Conservation (phyloP, 2,329 filamentous ascomycete species). For the Chalaropsis thielavioides region DNA sequence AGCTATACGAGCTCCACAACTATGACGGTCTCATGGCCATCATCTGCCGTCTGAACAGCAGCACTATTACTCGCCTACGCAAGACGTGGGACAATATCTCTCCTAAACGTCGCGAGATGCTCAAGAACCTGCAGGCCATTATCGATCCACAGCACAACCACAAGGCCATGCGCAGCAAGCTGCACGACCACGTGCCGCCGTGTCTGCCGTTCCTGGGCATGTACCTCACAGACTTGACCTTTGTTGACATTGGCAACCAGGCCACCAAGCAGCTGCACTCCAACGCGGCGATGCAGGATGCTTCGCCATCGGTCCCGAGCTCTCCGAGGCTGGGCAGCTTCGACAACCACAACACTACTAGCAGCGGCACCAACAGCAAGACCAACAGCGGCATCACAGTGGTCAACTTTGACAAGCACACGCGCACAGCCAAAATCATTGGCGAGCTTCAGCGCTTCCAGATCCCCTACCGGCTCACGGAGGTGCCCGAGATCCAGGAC, state of each 20-base stretch:
- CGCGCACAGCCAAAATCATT: slow-evolving; percentile 87
- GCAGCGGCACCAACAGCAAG: neutral
- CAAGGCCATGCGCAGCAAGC: slow-evolving; percentile 64
- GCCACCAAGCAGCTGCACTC: slow-evolving; percentile 60
- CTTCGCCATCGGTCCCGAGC: slow-evolving; percentile 41
- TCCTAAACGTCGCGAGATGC: slow-evolving; percentile 62
- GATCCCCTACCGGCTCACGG: slow-evolving; percentile 71
- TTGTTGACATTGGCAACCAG: slow-evolving; percentile 88
- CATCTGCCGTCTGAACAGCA: slow-evolving; percentile 83
- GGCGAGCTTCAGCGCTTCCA: slow-evolving; percentile 93
- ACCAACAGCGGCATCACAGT: slow-evolving; percentile 56
- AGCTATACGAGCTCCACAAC: slow-evolving; percentile 80
- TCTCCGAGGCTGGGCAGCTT: slow-evolving; percentile 33
- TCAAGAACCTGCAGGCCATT: slow-evolving; percentile 67
- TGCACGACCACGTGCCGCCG: slow-evolving; percentile 76
- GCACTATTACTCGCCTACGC: slow-evolving; percentile 73
- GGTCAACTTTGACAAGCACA: slow-evolving; percentile 97
- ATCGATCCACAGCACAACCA: slow-evolving; percentile 88
- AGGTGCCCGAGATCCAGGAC: slow-evolving; percentile 77
- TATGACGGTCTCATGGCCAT: slow-evolving; percentile 97
- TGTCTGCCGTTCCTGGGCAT: slow-evolving; percentile 93
- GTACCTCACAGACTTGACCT: slow-evolving; percentile 90
- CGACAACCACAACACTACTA: neutral
- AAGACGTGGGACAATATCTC: slow-evolving; percentile 87
- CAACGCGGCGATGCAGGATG: slow-evolving; percentile 22